Evolutionary conservation across 768 basidiomycete species (phyloP), one percentile per base, ranked within the genome.

Genomic region (Suillus occidentalis): DNA sequence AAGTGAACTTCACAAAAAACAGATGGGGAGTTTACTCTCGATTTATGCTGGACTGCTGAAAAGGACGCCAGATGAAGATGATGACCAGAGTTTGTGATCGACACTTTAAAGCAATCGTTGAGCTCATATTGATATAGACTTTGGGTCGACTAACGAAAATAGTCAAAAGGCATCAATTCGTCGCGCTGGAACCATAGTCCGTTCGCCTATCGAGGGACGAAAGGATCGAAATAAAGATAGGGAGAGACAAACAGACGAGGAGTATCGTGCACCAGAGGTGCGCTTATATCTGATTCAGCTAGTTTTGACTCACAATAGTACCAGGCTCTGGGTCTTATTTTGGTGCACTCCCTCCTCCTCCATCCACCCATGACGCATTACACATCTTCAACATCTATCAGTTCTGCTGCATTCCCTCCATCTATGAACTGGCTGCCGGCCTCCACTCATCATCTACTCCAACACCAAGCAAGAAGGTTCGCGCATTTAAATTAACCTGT

Each of bases 171-270:
- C 84, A 61, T 85, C 87, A 6, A 89, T 96, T 73, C 87, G 90
- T 58, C 87, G 95, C 39, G 94, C 92, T 1, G 91, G 91, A 1
- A 95, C 94, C 5, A 80, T 94, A 28, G 90, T 94, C n/a, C 87
- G 92, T 37, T 88, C 89, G 9, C 89, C 91, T 3, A 80, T 87
- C 56, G 92, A 94, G 63, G 62, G 72, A 25, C 76, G 83, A 42
- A 77, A 70, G 25, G 79, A 75, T 40, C 69, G 76, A 43, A 75
- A 78, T 20, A 81, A 85, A 55, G 84, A 85, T 57, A 84, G 78
- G 67, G 88, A 86, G 39, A 85, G 83, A 63, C 77, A 73, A 40
- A 70, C 71, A 10, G 87, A 87, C 36, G 89, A 89, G 31, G 86
- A 89, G 63, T 78, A 89, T 47, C 81, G 84, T 43, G 89, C 87